Percentiles rank a stretch among this genome's conserved stretches.
phyloP scores from a whole-genome alignment of 2,329 filamentous ascomycete genomes.

The Hymenoscyphus fructigenus region DNA sequence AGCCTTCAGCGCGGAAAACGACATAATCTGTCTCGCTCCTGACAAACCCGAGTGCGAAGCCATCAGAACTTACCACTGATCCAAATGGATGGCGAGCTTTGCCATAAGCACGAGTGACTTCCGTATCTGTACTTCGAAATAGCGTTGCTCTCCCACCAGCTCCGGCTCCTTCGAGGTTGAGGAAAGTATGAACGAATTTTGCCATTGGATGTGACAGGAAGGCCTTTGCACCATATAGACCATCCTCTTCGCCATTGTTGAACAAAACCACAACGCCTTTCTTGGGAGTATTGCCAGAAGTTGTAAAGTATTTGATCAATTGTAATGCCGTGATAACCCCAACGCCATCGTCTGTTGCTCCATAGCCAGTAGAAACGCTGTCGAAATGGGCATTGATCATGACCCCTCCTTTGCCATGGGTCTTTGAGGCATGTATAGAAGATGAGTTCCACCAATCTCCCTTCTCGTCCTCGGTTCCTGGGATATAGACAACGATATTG shows the following conservation, averaged over 20 bases:
- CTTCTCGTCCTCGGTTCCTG: slow-evolving; percentile 71
- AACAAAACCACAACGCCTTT: slow-evolving; percentile 80
- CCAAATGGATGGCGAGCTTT: slow-evolving; percentile 76
- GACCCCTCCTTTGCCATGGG: slow-evolving; percentile 69
- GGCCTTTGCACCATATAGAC: slow-evolving; percentile 79
- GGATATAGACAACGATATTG: slow-evolving; percentile 90
- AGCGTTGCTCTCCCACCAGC: slow-evolving; percentile 85
- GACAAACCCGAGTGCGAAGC: slow-evolving; percentile 76
- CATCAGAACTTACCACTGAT: slow-evolving; percentile 77
- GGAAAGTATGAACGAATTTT: slow-evolving; percentile 78
- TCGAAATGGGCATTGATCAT: slow-evolving; percentile 92
- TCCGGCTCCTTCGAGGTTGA: slow-evolving; percentile 93
- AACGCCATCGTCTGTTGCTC: slow-evolving; percentile 91
- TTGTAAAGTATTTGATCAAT: slow-evolving; percentile 82
- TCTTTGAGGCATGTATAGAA: slow-evolving; percentile 41
- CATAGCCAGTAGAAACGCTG: slow-evolving; percentile 86
- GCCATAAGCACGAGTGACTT: slow-evolving; percentile 78
- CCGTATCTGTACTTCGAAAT: slow-evolving; percentile 83
- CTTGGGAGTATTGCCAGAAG: slow-evolving; percentile 67
- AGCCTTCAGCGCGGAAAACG: slow-evolving; percentile 75
- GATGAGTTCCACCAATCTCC: slow-evolving; percentile 69
- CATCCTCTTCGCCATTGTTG: slow-evolving; percentile 97
- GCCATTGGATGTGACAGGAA: slow-evolving; percentile 82
- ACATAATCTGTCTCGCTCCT: slow-evolving; percentile 87
- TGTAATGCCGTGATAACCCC: slow-evolving; percentile 86